Percentiles rank a stretch among this genome's conserved stretches.
Evolutionary conservation across 495 filamentous ascomycete genomes (phyloP).

Genomic region (Aspergillus biplanus): DNA sequence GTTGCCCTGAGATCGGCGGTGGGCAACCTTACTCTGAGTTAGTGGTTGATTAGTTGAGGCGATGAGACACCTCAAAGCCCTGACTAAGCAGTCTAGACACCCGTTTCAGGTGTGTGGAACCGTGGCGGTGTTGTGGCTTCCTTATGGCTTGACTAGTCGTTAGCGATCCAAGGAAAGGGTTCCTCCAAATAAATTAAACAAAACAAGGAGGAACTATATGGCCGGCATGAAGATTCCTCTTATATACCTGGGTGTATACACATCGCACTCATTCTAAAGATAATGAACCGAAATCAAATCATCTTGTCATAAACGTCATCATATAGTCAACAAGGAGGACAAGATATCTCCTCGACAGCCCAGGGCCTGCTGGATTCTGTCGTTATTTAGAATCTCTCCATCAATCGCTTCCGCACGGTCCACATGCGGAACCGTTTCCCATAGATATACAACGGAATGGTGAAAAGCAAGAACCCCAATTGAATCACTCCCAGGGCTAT

Average conservation of each 20-base stretch:
- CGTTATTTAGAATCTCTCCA: conserved; percentile 75
- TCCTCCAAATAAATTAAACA: neutral
- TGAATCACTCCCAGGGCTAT: conserved; percentile 87
- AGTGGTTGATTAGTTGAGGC: neutral
- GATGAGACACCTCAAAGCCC: neutral
- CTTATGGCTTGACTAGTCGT: neutral
- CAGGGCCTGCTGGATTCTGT: too few species aligned
- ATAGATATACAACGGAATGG: conserved; percentile 95
- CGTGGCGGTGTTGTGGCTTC: neutral
- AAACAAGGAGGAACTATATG: neutral
- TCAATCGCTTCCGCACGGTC: conserved; percentile 85
- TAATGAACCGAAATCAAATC: neutral
- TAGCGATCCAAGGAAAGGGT: neutral
- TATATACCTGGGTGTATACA: neutral
- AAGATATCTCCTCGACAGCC: neutral
- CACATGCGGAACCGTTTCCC: conserved; percentile 96
- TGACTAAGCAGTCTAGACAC: conserved; percentile 15
- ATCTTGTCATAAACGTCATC: neutral
- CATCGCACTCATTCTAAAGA: too few species aligned
- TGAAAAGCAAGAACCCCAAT: conserved; percentile 69
- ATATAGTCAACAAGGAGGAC: neutral
- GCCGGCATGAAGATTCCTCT: neutral
- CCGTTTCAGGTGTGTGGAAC: neutral
- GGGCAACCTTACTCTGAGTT: neutral
- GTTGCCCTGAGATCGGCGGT: neutral